phyloP scores from a whole-genome alignment of 2,329 filamentous ascomycete genomes.

The Paraphaeosphaeria sporulosa region DNA sequence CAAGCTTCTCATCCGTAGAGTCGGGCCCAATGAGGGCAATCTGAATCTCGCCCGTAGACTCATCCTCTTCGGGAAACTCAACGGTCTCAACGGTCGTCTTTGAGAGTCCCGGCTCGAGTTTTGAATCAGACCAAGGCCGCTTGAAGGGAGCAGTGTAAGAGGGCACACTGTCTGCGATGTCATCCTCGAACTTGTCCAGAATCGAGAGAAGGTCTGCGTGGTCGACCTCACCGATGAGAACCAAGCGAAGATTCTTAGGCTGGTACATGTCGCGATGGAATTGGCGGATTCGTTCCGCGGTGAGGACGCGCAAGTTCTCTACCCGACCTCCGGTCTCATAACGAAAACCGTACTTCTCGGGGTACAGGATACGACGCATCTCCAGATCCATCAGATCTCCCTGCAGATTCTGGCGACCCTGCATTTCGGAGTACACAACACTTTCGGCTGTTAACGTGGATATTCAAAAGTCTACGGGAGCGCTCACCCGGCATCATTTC shows the following conservation, averaged over 20 bases:
- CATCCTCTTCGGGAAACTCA: constrained; percentile 95
- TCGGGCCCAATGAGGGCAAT: constrained; percentile 88
- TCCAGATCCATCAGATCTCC: constrained; percentile 87
- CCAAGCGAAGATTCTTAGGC: constrained; percentile 89
- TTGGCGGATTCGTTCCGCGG: constrained; percentile 86
- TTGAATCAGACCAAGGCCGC: constrained; percentile 89
- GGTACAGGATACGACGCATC: constrained; percentile 82
- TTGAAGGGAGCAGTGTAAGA: constrained; percentile 77
- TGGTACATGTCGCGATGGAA: constrained; percentile 99
- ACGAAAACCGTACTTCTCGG: constrained; percentile 87
- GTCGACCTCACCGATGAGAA: constrained; percentile 91
- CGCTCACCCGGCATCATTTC: constrained; percentile 79
- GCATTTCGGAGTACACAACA: constrained; percentile 99
- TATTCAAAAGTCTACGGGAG: not conserved
- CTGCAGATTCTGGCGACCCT: constrained; percentile 86
- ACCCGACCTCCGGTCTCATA: constrained; percentile 99
- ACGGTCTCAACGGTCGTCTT: constrained; percentile 79
- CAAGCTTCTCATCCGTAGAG: constrained; percentile 69
- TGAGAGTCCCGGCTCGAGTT: constrained; percentile 74
- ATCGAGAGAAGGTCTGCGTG: constrained; percentile 81
- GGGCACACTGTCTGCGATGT: constrained; percentile 84
- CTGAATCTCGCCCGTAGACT: constrained; percentile 87
- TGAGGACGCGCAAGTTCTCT: constrained; percentile 84
- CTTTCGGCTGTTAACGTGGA: constrained; percentile 47
- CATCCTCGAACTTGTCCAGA: constrained; percentile 86